These are phyloP conservation scores for Chenopodium quinoa DNA, from an alignment of 148 eudicot genomes.

Conservation along the genomic window DNA sequence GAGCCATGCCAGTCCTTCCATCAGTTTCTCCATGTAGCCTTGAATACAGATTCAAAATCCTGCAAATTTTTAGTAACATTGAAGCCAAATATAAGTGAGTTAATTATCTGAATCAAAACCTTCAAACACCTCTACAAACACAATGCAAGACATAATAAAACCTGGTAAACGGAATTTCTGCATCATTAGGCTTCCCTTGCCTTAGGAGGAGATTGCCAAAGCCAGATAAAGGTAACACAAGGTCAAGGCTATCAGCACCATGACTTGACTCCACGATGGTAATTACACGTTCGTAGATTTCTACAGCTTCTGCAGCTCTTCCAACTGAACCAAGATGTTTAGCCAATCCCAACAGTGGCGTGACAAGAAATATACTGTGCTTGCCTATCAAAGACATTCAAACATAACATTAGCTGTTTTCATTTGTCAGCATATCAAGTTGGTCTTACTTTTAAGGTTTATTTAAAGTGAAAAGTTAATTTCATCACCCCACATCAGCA, in stretches of 20 bases:
- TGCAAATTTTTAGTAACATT: conserved; percentile 22
- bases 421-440: background rate
- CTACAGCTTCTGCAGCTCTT: conserved; percentile 56
- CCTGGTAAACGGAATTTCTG: conserved; percentile 63
- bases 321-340: conserved; percentile 54
- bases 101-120: conserved; percentile 10
- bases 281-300: conserved; percentile 51
- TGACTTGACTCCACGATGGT: conserved; percentile 47
- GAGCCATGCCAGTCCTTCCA: conserved; percentile 77
- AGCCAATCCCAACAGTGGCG: conserved; percentile 73
- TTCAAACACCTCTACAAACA: background rate
- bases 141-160: conserved; percentile 25
- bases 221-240: conserved; percentile 67
- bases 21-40: conserved; percentile 65
- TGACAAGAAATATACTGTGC: conserved; percentile 47
- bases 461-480: background rate
- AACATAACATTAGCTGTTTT: conserved; percentile 1
- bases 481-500: background rate
- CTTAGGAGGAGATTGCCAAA: conserved; percentile 69
- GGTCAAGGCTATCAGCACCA: conserved; percentile 56
- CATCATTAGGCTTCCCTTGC: conserved; percentile 61
- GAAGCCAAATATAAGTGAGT: conserved; percentile 6
- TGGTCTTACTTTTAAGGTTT: background rate
- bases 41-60: conserved; percentile 53
- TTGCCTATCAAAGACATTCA: conserved; percentile 41